These are phyloP conservation scores for Termitomyces sp. DNA, from an alignment of 768 basidiomycete species.

Conservation along the genomic window DNA sequence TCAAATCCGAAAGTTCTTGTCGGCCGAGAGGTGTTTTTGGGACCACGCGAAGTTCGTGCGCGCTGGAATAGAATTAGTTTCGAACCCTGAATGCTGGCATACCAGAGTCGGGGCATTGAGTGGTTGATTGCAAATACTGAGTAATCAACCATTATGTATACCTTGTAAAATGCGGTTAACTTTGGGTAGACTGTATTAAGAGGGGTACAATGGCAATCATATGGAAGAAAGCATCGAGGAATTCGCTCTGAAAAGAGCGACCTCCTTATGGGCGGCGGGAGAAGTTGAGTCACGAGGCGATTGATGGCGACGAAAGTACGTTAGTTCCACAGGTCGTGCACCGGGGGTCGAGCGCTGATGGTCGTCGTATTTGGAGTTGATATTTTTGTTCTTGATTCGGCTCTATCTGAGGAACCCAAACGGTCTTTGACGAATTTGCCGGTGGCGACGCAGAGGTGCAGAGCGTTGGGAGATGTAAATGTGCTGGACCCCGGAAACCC, in stretches of 20 bases:
- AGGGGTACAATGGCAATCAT: conserved; percentile 3
- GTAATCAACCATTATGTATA: not conserved
- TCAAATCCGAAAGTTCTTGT: not conserved
- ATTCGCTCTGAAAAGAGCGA: not conserved
- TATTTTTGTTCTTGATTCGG: conserved; percentile 2
- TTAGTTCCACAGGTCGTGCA: not conserved
- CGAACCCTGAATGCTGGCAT: not conserved
- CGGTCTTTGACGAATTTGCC: conserved; percentile 14
- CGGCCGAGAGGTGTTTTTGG: not conserved
- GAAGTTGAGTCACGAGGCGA: conserved; percentile 7
- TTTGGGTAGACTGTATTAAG: not conserved
- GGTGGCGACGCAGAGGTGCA: conserved; percentile 9
- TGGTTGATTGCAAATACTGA: not conserved
- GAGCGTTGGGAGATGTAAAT: conserved; percentile 10
- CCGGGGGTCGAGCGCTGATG: conserved; percentile 6
- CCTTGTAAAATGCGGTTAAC: not conserved
- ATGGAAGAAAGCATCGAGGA: conserved; percentile 6
- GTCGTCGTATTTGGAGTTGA: not conserved
- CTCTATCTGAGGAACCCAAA: not conserved
- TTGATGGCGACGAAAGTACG: not conserved
- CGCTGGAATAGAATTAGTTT: not conserved
- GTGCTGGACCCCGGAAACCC: conserved; percentile 12
- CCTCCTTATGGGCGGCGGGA: conserved; percentile 10
- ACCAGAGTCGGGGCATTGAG: not conserved
- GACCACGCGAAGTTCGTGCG: not conserved